These are phyloP conservation scores for Tylopilus sp. DNA, from an alignment of 1,284 basidiomycete genomes.

Conservation along the genomic window DNA sequence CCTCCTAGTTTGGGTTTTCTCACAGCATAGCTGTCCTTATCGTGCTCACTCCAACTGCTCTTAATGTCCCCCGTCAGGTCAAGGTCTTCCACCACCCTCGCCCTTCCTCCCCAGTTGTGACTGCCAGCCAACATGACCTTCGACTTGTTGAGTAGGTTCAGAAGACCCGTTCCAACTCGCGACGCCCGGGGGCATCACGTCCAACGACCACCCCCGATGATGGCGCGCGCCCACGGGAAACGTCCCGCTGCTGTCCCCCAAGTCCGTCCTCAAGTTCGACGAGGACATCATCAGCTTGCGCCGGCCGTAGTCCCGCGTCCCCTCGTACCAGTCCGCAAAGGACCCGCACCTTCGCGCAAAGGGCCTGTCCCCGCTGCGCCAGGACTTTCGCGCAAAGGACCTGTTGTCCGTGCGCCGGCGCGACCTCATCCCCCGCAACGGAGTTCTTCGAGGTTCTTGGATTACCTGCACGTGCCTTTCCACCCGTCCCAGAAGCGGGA, in stretches of 20 bases:
- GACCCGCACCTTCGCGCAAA: slow-evolving; percentile 5
- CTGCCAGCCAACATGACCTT: slow-evolving; percentile 23
- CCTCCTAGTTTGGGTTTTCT: slow-evolving; percentile 25
- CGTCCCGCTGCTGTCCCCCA: slow-evolving; percentile 19
- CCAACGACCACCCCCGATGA: slow-evolving; percentile 16
- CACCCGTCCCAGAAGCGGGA: slow-evolving; percentile 28
- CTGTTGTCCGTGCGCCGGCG: slow-evolving; percentile 1
- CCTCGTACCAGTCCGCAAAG: slow-evolving; percentile 11
- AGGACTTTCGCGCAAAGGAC: slow-evolving; percentile 2
- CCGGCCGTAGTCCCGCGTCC: slow-evolving; percentile 13
- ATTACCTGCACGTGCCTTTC: slow-evolving; percentile 28
- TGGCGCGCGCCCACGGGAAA: slow-evolving; percentile 18
- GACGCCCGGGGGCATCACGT: slow-evolving; percentile 18
- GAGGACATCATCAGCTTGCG: slow-evolving; percentile 16
- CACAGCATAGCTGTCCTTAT: slow-evolving; percentile 30
- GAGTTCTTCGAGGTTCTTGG: slow-evolving; percentile 14
- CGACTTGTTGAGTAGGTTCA: slow-evolving; percentile 29
- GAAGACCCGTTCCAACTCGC: slow-evolving; percentile 14
- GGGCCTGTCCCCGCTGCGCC: neutral
- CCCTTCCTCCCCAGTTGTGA: slow-evolving; percentile 11
- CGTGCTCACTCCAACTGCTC: slow-evolving; percentile 25
- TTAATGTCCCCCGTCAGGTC: slow-evolving; percentile 28
- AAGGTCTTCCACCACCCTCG: slow-evolving; percentile 5
- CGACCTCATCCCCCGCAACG: slow-evolving; percentile 15
- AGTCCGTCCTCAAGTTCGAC: slow-evolving; percentile 19